Evolutionary conservation across 2,329 filamentous ascomycete genomes (phyloP).

Genomic region (Periconia macrospinosa): DNA sequence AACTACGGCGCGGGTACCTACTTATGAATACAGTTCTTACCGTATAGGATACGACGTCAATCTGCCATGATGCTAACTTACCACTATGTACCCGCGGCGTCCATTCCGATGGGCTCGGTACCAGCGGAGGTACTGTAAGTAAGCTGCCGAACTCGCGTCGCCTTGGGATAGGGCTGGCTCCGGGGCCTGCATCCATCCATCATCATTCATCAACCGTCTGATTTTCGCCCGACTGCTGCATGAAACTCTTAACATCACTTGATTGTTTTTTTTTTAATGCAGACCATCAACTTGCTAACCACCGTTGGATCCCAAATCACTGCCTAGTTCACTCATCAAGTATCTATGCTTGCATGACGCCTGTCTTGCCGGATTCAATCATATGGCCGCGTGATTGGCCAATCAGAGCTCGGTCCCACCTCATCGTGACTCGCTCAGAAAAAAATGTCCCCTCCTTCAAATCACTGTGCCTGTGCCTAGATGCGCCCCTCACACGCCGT

Average conservation of each 20-base stretch:
- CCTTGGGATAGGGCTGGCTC: background rate
- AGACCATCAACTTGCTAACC: too few relatives aligned
- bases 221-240: background rate
- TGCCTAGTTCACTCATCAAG: background rate
- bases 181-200: background rate
- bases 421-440: conserved; percentile 18
- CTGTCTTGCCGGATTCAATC: conserved; percentile 6
- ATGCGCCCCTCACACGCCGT: background rate
- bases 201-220: background rate
- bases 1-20: background rate
- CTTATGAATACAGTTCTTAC: background rate
- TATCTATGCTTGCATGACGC: background rate
- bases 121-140: too few relatives aligned
- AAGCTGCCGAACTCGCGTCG: too few relatives aligned
- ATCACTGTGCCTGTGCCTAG: conserved; percentile 12
- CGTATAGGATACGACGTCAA: background rate
- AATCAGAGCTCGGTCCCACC: conserved; percentile 8
- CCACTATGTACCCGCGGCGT: background rate
- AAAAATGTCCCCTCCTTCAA: conserved; percentile 21
- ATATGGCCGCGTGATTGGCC: conserved; percentile 17
- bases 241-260: too few relatives aligned
- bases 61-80: too few relatives aligned
- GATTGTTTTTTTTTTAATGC: too few relatives aligned
- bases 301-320: background rate
- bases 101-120: background rate